phyloP scores from a whole-genome alignment of 2,329 filamentous ascomycete species.

The Clonostachys solani region DNA sequence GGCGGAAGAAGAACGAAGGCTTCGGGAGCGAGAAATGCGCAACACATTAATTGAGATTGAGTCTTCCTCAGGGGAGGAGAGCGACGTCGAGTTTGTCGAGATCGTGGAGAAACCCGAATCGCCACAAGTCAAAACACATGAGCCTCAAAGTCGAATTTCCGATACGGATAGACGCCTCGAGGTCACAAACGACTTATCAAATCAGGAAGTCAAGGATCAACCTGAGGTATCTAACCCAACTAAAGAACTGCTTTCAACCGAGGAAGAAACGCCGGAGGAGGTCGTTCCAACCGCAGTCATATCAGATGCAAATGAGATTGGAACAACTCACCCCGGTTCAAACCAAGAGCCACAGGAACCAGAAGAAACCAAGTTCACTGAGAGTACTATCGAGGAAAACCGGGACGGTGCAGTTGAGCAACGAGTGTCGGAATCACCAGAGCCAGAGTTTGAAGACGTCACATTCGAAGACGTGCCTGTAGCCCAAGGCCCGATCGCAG shows the following conservation, averaged over 20 bases:
- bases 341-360: neutral
- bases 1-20: slow-evolving; percentile 50
- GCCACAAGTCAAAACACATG: slow-evolving; percentile 8
- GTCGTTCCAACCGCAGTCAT: neutral
- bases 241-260: neutral
- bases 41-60: slow-evolving; percentile 57
- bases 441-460: slow-evolving; percentile 27
- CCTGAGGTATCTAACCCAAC: neutral
- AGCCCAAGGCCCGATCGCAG: neutral
- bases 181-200: neutral
- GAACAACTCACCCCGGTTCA: too few species aligned
- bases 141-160: too few species aligned
- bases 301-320: too few species aligned
- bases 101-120: slow-evolving; percentile 21
- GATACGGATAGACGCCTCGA: neutral
- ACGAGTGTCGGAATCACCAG: slow-evolving; percentile 6
- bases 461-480: slow-evolving; percentile 5
- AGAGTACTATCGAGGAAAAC: neutral
- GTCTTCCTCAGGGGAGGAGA: slow-evolving; percentile 54
- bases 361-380: neutral
- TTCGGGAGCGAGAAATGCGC: slow-evolving; percentile 33
- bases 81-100: slow-evolving; percentile 55
- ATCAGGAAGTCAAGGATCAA: neutral
- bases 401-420: neutral
- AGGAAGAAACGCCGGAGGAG: neutral